A percentile compares a stretch with the other conserved stretches of the same genome.
These are phyloP conservation scores for Ocimum tenuiflorum DNA, from an alignment of 257 asterid species.

Conservation along the genomic window DNA sequence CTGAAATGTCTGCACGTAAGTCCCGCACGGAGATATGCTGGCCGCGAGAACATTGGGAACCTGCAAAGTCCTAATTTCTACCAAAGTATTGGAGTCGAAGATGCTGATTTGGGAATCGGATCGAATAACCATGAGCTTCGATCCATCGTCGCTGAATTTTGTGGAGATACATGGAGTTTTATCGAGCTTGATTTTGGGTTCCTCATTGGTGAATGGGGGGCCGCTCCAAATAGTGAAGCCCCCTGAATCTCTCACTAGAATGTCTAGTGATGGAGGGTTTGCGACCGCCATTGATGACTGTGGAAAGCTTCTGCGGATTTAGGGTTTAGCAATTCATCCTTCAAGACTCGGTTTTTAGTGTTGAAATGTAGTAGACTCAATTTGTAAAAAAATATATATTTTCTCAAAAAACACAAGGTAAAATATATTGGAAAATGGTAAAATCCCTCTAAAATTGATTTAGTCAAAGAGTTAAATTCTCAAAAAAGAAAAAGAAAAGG, in stretches of 20 bases:
- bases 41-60: conserved; percentile 85
- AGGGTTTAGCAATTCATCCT: conserved; percentile 10
- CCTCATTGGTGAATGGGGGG: conserved; percentile 71
- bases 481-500: too few relatives aligned
- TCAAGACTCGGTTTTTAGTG: not conserved
- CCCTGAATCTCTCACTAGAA: conserved; percentile 64
- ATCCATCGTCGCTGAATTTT: conserved; percentile 81
- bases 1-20: conserved; percentile 81
- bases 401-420: too few relatives aligned
- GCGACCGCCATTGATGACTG: conserved; percentile 50
- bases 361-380: not conserved
- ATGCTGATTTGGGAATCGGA: conserved; percentile 49
- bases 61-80: conserved; percentile 50
- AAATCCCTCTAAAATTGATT: too few relatives aligned
- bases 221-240: conserved; percentile 78
- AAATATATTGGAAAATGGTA: too few relatives aligned
- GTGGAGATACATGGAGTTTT: conserved; percentile 53
- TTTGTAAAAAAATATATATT: too few relatives aligned
- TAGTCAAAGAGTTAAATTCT: too few relatives aligned
- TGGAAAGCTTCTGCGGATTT: conserved; percentile 13
- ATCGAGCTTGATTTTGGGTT: conserved; percentile 58
- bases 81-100: conserved; percentile 50
- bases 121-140: conserved; percentile 58
- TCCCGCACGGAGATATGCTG: conserved; percentile 72
- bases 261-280: conserved; percentile 46